A percentile compares a stretch with the other conserved stretches of the same genome.
phyloP scores from a whole-genome alignment of 495 filamentous ascomycete species.

The Oleoguttula mirabilis region DNA sequence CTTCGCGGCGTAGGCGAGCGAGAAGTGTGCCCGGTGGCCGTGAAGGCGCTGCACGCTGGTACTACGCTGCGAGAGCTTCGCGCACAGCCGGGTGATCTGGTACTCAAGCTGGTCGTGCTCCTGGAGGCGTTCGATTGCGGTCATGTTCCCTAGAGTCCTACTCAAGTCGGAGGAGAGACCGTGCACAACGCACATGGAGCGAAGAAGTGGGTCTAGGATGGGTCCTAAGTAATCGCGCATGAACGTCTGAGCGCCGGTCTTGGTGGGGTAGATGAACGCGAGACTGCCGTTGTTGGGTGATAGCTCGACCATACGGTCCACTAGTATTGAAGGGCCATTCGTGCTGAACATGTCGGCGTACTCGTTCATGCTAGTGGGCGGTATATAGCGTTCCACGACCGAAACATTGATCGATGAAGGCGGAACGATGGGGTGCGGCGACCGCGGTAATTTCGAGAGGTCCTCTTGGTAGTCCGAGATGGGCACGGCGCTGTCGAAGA shows the following conservation, averaged over 20 bases:
- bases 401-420: slow-evolving; percentile 53
- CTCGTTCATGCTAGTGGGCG: slow-evolving; percentile 49
- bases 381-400: slow-evolving; percentile 59
- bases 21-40: slow-evolving; percentile 26
- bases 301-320: slow-evolving; percentile 55
- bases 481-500: slow-evolving; percentile 48
- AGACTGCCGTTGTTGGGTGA: slow-evolving; percentile 47
- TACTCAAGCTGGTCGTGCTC: slow-evolving; percentile 45
- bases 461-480: slow-evolving; percentile 43
- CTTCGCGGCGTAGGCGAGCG: slow-evolving; percentile 41
- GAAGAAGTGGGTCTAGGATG: slow-evolving; percentile 54
- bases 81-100: slow-evolving; percentile 40
- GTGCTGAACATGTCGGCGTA: slow-evolving; percentile 47
- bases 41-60: slow-evolving; percentile 26
- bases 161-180: slow-evolving; percentile 49
- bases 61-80: slow-evolving; percentile 22
- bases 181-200: slow-evolving; percentile 52
- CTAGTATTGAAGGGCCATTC: slow-evolving; percentile 43
- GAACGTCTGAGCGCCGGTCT: slow-evolving; percentile 50
- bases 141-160: slow-evolving; percentile 44
- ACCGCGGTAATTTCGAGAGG: slow-evolving; percentile 24
- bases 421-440: slow-evolving; percentile 51
- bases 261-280: slow-evolving; percentile 60
- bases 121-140: slow-evolving; percentile 45
- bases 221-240: slow-evolving; percentile 53